phyloP scores from a whole-genome alignment of 768 basidiomycete genomes.

The Mycena galericulata region DNA sequence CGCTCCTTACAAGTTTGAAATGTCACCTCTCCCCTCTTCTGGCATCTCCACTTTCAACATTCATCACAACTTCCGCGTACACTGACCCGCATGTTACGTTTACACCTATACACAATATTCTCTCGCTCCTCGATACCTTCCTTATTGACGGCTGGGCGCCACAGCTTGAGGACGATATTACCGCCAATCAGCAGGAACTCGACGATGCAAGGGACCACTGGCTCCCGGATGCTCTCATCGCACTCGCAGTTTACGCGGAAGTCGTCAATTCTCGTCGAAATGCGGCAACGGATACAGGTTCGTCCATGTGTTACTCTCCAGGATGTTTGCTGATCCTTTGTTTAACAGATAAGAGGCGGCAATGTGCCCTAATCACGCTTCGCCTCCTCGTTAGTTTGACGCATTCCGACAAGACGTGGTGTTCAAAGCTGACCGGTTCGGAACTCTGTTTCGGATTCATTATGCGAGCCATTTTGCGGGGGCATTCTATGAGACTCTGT shows the following conservation, averaged over 20 bases:
- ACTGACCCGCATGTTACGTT: slow-evolving; percentile 49
- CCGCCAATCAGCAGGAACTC: slow-evolving; percentile 37
- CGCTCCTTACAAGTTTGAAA: slow-evolving; percentile 20
- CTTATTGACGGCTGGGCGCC: slow-evolving; percentile 68
- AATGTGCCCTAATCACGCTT: slow-evolving; percentile 68
- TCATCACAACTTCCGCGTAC: slow-evolving; percentile 28
- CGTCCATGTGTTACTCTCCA: slow-evolving; percentile 32
- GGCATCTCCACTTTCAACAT: slow-evolving; percentile 31
- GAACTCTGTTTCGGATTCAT: slow-evolving; percentile 61
- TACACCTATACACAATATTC: slow-evolving; percentile 63
- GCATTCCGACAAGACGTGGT: slow-evolving; percentile 71
- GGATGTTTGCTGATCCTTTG: background rate
- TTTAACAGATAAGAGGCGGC: slow-evolving; percentile 47
- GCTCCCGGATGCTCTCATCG: slow-evolving; percentile 61
- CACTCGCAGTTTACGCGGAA: slow-evolving; percentile 64
- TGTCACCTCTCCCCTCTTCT: slow-evolving; percentile 51
- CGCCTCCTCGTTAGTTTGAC: slow-evolving; percentile 81
- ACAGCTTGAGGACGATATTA: slow-evolving; percentile 14
- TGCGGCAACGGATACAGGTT: slow-evolving; percentile 30
- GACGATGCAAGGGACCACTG: slow-evolving; percentile 55
- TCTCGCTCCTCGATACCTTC: slow-evolving; percentile 72
- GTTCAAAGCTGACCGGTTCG: slow-evolving; percentile 60
- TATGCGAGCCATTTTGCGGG: slow-evolving; percentile 58
- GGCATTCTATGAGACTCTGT: slow-evolving; percentile 44
- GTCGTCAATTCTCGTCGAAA: slow-evolving; percentile 43